Evolutionary conservation across 768 basidiomycete genomes (phyloP), one percentile per base, ranked within the genome.

Genomic region (Macrolepiota albuminosa): DNA sequence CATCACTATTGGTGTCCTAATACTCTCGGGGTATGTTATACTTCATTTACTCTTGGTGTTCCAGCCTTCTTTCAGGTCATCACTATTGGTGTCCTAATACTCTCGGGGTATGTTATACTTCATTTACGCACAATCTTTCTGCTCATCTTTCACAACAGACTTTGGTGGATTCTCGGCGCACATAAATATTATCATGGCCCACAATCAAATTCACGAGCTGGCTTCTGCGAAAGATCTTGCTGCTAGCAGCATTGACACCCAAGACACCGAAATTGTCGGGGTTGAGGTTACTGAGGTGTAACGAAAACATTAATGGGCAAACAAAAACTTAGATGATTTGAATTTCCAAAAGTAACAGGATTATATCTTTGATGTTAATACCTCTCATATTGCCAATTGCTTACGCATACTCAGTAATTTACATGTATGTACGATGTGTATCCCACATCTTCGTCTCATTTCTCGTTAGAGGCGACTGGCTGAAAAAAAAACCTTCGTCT

Each of bases 171-270:
- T 58, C 57, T 78, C 26, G 73, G 78, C 34, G 85, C 82, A 26
- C 80, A 79, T 59, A 77, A 73, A 54, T 81, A 85, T 63, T 86
- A 85, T 64, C 74, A 75, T 42, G 85, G 85, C n/a, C 84, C 85
- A 21, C 76, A 78, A 63, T 81, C 84, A 54, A 82, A 83, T 84
- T 54, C 71, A 73, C 13, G 72, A 75, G 40, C 61, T 24, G 14
- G 11, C 49, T 47, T 54, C 36, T 14, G 37, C 6, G 13, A 26
- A 54, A 29, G 18, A 59, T 49, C 6, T 39, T 21, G 24, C 40
- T 31, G 13, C 34, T 31, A 33, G n/a, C 9, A 58, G 29, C 18
- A 37, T 33, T 0, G 40, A 53, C 9, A 29, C n/a, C 9, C 10
- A 36, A 33, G 33, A 58, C 16, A 31, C 6, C n/a, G 33, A 46